phyloP scores from a whole-genome alignment of 805 yeast genomes.

The Candida fluviatilis region DNA sequence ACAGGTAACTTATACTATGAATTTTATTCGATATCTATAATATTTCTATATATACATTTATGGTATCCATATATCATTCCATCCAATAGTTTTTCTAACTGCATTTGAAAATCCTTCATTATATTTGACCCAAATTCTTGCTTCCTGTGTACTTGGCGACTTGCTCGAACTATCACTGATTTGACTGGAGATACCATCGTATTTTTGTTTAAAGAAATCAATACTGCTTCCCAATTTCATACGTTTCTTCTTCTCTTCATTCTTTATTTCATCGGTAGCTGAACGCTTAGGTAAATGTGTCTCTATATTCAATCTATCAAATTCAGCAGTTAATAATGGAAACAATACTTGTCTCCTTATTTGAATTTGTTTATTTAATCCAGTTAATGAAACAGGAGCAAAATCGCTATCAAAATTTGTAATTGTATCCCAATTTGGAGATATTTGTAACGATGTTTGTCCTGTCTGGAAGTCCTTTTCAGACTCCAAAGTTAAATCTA shows the following conservation, averaged over 20 bases:
- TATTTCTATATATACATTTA: conserved; percentile 5
- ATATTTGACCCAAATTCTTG: conserved; percentile 74
- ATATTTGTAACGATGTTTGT: conserved; percentile 20
- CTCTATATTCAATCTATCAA: conserved; percentile 19
- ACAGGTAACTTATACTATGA: too few relatives aligned
- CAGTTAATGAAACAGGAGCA: conserved; percentile 12
- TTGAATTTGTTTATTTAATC: conserved; percentile 20
- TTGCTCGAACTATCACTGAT: conserved; percentile 5
- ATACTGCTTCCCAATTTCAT: conserved; percentile 27
- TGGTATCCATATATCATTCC: conserved; percentile 61
- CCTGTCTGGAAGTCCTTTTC: conserved; percentile 32
- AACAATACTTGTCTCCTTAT: conserved; percentile 29
- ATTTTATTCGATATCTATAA: too few relatives aligned
- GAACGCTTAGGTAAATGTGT: conserved; percentile 10
- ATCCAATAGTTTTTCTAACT: conserved; percentile 75
- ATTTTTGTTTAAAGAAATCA: conserved; percentile 36
- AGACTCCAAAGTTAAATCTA: conserved; percentile 37
- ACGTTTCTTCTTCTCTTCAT: conserved; percentile 14
- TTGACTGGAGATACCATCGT: conserved; percentile 31
- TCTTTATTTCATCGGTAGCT: conserved; percentile 5
- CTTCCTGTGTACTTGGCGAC: conserved; percentile 25
- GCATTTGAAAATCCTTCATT: conserved; percentile 93
- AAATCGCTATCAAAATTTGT: conserved; percentile 19
- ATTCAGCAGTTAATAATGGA: conserved; percentile 32
- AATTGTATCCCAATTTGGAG: conserved; percentile 35